Evolutionary conservation across 345 rosid species (phyloP), one percentile per base, ranked within the genome.

Genomic region (Syzygium aqueum): DNA sequence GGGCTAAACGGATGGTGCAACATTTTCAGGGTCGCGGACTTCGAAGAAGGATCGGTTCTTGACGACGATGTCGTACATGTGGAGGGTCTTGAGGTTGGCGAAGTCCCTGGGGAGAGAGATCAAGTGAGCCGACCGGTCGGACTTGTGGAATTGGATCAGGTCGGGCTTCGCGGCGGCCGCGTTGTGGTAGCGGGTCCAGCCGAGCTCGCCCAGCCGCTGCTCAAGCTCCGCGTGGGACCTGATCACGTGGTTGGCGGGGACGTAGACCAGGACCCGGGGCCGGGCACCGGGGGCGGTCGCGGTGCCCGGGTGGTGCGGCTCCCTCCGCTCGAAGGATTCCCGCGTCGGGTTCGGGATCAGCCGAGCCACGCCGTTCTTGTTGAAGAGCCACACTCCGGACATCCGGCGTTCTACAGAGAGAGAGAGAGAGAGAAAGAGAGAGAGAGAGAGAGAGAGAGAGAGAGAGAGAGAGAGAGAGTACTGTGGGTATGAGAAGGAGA

Each of bases 211-310:
- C 67, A 94, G 94, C 46, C 94, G 89, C 53, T 88, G 92, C 91
- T 92, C 95, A 43, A 94, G 94, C 30, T 92, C 94, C 3, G 46
- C 22, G 88, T 92, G 91, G 80, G 95, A 94, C 43, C 86, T 83
- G 87, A 94, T 93, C 28, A 91, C 93, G 61, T 94, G 94, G 87
- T 93, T 90, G n/a, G 94, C 87, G 2, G 95, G 96, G 22, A 92
- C 91, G 88, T 93, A 94, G 73, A 94, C 95, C 4, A 94, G 94
- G 78, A 94, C 92, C 59, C 92, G 89, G 12, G 96, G 96, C 12
- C 96, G 90, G 51, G 96, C 96, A 28, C 96, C 96, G 0, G 96
- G 96, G 2, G 96, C 96, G 1, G 96, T 94, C 84, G 95, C 92
- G 4, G 94, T 92, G 28, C 94, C 94, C 3, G 91, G 91, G 19